These are phyloP conservation scores for Sporothrix globosa DNA, from an alignment of 2,329 filamentous ascomycete genomes.

Conservation along the genomic window DNA sequence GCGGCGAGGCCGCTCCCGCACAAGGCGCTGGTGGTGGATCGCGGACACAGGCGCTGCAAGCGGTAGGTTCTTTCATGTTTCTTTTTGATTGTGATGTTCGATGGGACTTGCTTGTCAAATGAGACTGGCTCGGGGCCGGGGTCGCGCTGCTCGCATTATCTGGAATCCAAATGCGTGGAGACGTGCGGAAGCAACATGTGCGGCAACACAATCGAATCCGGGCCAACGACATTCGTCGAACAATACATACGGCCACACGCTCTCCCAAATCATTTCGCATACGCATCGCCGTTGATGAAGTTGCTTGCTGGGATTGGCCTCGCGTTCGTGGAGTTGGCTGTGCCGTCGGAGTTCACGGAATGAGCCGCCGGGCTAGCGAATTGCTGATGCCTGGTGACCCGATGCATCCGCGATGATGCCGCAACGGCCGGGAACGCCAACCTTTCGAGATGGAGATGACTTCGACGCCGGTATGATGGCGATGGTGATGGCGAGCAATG, in stretches of 20 bases:
- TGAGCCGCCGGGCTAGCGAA: neutral
- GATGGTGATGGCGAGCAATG: neutral
- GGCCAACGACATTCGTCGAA: neutral
- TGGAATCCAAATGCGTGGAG: slow-evolving; percentile 5
- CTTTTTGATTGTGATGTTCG: neutral
- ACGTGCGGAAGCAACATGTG: slow-evolving; percentile 13
- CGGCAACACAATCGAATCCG: slow-evolving; percentile 14
- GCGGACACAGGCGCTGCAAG: slow-evolving; percentile 72
- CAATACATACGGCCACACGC: neutral
- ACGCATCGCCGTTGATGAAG: neutral
- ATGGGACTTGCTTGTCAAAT: slow-evolving; percentile 10
- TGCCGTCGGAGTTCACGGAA: neutral
- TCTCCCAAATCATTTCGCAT: neutral
- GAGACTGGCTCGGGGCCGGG: neutral
- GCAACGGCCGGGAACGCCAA: neutral
- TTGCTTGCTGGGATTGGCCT: neutral
- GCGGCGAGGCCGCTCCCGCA: slow-evolving; percentile 57
- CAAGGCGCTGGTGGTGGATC: slow-evolving; percentile 52
- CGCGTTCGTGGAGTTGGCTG: neutral
- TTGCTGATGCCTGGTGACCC: slow-evolving; percentile 17
- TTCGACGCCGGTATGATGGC: neutral
- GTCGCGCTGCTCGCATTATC: neutral
- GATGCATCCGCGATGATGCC: slow-evolving; percentile 15
- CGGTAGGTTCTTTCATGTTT: slow-evolving; percentile 63
- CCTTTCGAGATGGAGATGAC: neutral